Evolutionary conservation across 1,139 yeast genomes (phyloP), one percentile per base, ranked within the genome.

Genomic region (Debaryomyces sp.): DNA sequence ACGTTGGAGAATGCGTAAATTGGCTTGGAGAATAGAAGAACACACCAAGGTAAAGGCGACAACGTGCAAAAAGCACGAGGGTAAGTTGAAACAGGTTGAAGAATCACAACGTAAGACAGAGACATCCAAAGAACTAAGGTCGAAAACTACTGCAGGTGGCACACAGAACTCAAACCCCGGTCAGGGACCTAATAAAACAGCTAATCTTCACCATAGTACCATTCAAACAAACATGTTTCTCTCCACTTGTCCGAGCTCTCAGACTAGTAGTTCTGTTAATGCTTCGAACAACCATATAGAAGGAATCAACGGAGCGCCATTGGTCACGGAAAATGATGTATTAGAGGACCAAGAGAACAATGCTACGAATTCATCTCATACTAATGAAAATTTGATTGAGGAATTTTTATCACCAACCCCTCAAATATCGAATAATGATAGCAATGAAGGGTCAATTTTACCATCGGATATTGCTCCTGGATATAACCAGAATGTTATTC

Each of bases 1-100:
- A 54, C 77, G 97, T 54, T 94, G 99, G 99, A 80, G 96, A 65
- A 86, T 95, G 92, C 78, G 97, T 47, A 89, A 91, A 64, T 68
- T 94, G 45, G 78, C 78, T 50, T 94, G 99, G 98, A 78, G 91
- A 57, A 78, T 94, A 12, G 97, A 92, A 61, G 99, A 94, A 64
- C 78, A 78, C 42, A 78, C 85, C 12, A 83, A 84, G 58, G 76
- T 90, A 29, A 74, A 80, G 54, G 80, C 84, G 1, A 65, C 74
- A 54, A 71, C 84, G 18, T 89, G 96, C 66, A 63, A 67, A 7
- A 68, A 63, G 32, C 96, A 89, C 63, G 62, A 62, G 36, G 50
- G 64, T 4, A 84, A 84, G 56, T 65, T 84, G 44, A 71, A 68
- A 43, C 62, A 68, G 2, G 60, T 80, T 1, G 85, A 82, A 58